phyloP scores from a whole-genome alignment of 1,284 basidiomycete species.

The Malassezia dermatis region DNA sequence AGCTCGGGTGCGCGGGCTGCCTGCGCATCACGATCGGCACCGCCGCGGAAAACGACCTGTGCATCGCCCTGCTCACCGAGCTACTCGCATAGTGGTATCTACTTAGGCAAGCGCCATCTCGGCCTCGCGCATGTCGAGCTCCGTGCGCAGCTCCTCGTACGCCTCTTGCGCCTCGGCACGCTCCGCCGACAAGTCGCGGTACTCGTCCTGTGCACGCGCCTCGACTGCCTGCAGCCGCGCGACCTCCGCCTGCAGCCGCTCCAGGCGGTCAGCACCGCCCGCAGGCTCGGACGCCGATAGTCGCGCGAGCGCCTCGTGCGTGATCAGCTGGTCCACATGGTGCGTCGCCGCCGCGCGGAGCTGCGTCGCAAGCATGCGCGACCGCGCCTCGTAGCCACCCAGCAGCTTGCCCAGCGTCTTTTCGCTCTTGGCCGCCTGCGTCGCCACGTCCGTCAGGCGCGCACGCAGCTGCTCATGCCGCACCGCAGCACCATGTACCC shows the following conservation, averaged over 20 bases:
- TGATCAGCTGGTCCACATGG: slow-evolving; percentile 23
- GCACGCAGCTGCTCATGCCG: slow-evolving; percentile 59
- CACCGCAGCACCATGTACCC: slow-evolving; percentile 52
- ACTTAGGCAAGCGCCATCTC: slow-evolving; percentile 15
- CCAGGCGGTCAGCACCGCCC: slow-evolving; percentile 29
- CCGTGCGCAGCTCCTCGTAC: slow-evolving; percentile 31
- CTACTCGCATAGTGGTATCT: slow-evolving; percentile 19
- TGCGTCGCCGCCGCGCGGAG: slow-evolving; percentile 19
- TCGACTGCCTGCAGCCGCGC: slow-evolving; percentile 25
- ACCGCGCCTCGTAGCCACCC: slow-evolving; percentile 78
- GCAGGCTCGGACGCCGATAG: slow-evolving; percentile 30
- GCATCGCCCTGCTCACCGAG: slow-evolving; percentile 30
- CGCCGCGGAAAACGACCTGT: slow-evolving; percentile 56
- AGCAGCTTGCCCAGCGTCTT: slow-evolving; percentile 79
- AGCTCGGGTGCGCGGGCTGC: slow-evolving; percentile 76
- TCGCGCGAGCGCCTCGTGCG: slow-evolving; percentile 28
- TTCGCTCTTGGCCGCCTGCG: slow-evolving; percentile 72
- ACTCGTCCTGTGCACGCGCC: slow-evolving; percentile 28
- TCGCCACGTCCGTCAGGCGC: slow-evolving; percentile 71
- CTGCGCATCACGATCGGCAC: slow-evolving; percentile 83
- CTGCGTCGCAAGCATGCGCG: slow-evolving; percentile 57
- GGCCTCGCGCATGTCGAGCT: slow-evolving; percentile 43
- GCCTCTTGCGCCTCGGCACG: slow-evolving; percentile 24
- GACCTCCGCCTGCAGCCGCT: slow-evolving; percentile 31
- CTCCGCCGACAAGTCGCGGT: slow-evolving; percentile 25